These are phyloP conservation scores for Ascodesmis nigricans DNA, from an alignment of 495 filamentous ascomycete species.

Conservation along the genomic window DNA sequence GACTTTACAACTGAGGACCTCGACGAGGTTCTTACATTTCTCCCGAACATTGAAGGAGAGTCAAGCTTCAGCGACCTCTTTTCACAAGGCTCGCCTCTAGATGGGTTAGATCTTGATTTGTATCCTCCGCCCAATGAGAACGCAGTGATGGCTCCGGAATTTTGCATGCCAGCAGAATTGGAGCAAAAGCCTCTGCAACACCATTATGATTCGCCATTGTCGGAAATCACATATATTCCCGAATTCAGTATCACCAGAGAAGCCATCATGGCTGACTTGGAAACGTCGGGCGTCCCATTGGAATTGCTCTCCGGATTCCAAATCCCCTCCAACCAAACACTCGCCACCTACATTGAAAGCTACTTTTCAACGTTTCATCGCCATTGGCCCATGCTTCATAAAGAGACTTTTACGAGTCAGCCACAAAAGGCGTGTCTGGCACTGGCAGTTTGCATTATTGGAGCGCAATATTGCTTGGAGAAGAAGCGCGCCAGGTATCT, in stretches of 20 bases:
- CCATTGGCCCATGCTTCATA: slow-evolving; percentile 2
- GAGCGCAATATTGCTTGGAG: slow-evolving; percentile 5
- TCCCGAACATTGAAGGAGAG: too few relatives aligned
- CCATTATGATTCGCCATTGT: too few relatives aligned
- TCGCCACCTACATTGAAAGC: slow-evolving; percentile 3
- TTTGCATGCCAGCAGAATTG: too few relatives aligned
- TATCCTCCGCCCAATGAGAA: too few relatives aligned
- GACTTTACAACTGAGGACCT: too few relatives aligned
- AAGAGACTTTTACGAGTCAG: background rate
- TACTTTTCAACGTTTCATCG: slow-evolving; percentile 4
- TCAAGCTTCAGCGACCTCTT: too few relatives aligned
- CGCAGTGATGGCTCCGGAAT: too few relatives aligned
- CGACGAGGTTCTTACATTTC: too few relatives aligned
- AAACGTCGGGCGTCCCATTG: background rate
- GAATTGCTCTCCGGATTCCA: slow-evolving; percentile 2
- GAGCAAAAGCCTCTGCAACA: too few relatives aligned
- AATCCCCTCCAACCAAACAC: background rate
- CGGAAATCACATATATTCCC: too few relatives aligned
- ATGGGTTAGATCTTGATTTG: too few relatives aligned
- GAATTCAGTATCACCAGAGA: slow-evolving; percentile 1
- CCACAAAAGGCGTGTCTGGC: background rate
- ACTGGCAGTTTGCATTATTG: slow-evolving; percentile 4
- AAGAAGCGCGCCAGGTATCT: slow-evolving; percentile 5
- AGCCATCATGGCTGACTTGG: background rate
- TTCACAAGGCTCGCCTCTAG: too few relatives aligned